Evolutionary conservation across 140 eudicot genomes (phyloP), one percentile per base, ranked within the genome.

Genomic region (Bidens hawaiensis): DNA sequence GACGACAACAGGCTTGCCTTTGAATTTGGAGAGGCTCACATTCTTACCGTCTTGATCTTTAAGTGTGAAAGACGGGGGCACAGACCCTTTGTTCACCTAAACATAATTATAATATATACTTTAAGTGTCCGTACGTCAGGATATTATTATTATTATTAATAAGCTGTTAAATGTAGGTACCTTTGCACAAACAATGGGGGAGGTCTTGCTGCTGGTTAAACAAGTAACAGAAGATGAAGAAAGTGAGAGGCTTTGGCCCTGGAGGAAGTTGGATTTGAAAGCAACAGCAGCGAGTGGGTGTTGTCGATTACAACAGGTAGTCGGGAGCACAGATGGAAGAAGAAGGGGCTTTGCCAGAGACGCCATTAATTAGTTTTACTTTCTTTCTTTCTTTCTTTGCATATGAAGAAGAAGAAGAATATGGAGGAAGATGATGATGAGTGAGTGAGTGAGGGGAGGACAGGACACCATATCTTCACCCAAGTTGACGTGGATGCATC

Each of bases 1-100:
- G 70, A 93, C 73, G 47, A 93, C 86, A 4, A 88, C 78, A 69
- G 99, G 99, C 81, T 83, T 93, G 56, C 99, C 99, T 65, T 93
- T 93, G 81, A 81, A 93, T 53, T 88, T 88, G 50, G 97, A 82
- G 46, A 93, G 87, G 69, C 81, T 88, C 63, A 93, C 99, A 67
- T 21, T 77, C 62, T 34, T 93, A 23, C 99, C 99, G 41, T 88
- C 93, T 81, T 93, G 99, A 78, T 93, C 97, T 67, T 81, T 93
- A 70, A 93, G 82, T 16, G 87, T 79, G 70, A 93, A 93, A 17
- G 93, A 33, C 13, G 99, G 99, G 31, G 99, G 81, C 21, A 45
- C 70, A 4, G 88, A 61, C 55, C 99, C 99, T 76, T 93, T 83
- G 49, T 74, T 78, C 21, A 88, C 94, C 99, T 93, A 2, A 34